These are phyloP conservation scores for Castanospermum australe DNA, from an alignment of 306 rosid genomes.

Conservation along the genomic window DNA sequence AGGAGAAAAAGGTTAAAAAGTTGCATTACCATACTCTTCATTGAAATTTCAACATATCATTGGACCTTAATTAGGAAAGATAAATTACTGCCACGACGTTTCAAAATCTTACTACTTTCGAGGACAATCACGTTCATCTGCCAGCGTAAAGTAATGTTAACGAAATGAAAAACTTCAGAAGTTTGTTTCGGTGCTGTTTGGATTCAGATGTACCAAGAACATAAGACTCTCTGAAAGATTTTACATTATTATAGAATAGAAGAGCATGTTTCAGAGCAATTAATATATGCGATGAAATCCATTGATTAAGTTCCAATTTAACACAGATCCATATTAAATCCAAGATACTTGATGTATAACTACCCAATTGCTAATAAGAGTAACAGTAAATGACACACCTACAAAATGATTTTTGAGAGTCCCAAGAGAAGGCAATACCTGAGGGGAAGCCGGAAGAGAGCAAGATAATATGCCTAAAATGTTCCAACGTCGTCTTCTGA, in stretches of 20 bases:
- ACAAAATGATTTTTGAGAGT: background rate
- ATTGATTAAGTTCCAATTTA: background rate
- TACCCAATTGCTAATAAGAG: background rate
- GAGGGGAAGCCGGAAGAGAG: conserved; percentile 95
- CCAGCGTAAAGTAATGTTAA: background rate
- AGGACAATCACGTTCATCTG: background rate
- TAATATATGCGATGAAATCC: background rate
- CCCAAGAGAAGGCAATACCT: conserved; percentile 51
- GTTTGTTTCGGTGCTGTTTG: background rate
- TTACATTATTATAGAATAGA: background rate
- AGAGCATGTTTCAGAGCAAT: background rate
- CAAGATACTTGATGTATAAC: background rate
- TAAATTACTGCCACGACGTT: background rate
- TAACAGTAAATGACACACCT: background rate
- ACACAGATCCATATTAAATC: background rate
- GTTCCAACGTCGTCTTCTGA: conserved; percentile 87
- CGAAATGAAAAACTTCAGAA: background rate
- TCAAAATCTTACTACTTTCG: background rate
- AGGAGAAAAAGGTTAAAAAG: background rate
- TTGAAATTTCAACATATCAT: background rate
- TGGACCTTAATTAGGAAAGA: background rate
- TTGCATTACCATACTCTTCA: background rate
- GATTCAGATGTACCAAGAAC: background rate
- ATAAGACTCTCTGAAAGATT: background rate
- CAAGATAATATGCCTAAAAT: conserved; percentile 77